Conservation (phyloP, 1,139 yeast genomes). For the Yamadazyma sp. region DNA sequence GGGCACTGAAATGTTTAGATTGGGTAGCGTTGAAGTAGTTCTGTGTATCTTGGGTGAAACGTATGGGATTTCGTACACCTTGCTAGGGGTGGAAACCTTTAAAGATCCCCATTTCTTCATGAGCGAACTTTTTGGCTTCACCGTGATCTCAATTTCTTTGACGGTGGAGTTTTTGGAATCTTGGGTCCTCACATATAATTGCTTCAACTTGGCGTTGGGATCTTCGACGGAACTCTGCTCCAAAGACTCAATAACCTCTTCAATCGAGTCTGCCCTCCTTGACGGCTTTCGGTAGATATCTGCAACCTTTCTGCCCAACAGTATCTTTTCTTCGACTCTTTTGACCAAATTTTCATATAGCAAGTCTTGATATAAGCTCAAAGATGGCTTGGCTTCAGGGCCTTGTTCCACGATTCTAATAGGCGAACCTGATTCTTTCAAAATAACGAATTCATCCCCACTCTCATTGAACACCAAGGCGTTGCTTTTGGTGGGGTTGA, state of each 20-base stretch:
- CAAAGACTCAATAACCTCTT: constrained; percentile 8
- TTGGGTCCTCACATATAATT: constrained; percentile 12
- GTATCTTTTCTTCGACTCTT: constrained; percentile 28
- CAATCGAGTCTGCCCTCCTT: constrained; percentile 1
- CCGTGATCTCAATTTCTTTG: constrained; percentile 12
- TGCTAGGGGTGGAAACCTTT: constrained; percentile 28
- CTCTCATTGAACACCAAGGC: constrained; percentile 33
- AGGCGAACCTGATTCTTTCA: constrained; percentile 26
- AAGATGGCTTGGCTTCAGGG: not conserved
- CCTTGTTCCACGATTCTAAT: constrained; percentile 25
- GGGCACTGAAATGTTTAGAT: constrained; percentile 35
- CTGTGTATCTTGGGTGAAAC: constrained; percentile 32
- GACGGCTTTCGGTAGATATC: not conserved
- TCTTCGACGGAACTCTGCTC: constrained; percentile 7
- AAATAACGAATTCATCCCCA: constrained; percentile 45
- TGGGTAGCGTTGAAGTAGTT: constrained; percentile 13
- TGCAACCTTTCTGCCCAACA: constrained; percentile 9
- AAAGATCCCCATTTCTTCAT: constrained; percentile 12
- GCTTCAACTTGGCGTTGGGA: constrained; percentile 10
- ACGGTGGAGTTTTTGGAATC: constrained; percentile 6
- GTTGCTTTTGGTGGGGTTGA: constrained; percentile 19
- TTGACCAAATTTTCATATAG: constrained; percentile 28
- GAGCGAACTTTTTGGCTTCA: constrained; percentile 7
- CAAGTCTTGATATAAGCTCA: constrained; percentile 13
- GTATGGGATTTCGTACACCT: constrained; percentile 27